phyloP scores from a whole-genome alignment of 1,284 basidiomycete genomes.

The Schizophyllum amplum region DNA sequence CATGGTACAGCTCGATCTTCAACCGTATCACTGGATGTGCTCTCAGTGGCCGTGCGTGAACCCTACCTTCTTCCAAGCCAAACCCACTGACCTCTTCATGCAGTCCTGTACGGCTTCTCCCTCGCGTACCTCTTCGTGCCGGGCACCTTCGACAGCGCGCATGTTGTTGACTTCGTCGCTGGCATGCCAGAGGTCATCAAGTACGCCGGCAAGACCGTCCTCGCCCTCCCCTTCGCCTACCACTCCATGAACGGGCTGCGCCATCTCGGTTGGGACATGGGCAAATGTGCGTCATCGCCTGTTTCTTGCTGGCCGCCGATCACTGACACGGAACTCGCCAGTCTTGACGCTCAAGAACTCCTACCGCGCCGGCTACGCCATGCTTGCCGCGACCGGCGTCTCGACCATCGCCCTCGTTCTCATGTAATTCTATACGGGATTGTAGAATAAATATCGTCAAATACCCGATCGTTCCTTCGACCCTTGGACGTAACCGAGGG shows the following conservation, averaged over 20 bases:
- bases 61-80: too few relatives aligned
- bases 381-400: slow-evolving; percentile 74
- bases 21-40: slow-evolving; percentile 82
- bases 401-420: slow-evolving; percentile 62
- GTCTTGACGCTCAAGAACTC: slow-evolving; percentile 76
- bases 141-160: slow-evolving; percentile 67
- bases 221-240: slow-evolving; percentile 84
- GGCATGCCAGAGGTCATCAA: slow-evolving; percentile 70
- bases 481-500: too few relatives aligned
- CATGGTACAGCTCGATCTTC: slow-evolving; percentile 80
- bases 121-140: slow-evolving; percentile 85
- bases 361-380: slow-evolving; percentile 76
- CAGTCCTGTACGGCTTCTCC: slow-evolving; percentile 87
- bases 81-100: too few relatives aligned
- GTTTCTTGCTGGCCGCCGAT: slow-evolving; percentile 1
- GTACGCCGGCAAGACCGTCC: slow-evolving; percentile 63
- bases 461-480: background rate
- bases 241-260: slow-evolving; percentile 89
- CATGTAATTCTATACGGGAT: slow-evolving; percentile 23
- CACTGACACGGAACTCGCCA: slow-evolving; percentile 27
- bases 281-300: slow-evolving; percentile 61
- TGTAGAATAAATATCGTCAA: background rate
- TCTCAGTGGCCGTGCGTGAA: slow-evolving; percentile 72
- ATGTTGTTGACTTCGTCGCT: slow-evolving; percentile 68
- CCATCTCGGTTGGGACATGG: slow-evolving; percentile 88